These are phyloP conservation scores for Aspergillus versicolor DNA, from an alignment of 2,329 filamentous ascomycete species.

Conservation along the genomic window DNA sequence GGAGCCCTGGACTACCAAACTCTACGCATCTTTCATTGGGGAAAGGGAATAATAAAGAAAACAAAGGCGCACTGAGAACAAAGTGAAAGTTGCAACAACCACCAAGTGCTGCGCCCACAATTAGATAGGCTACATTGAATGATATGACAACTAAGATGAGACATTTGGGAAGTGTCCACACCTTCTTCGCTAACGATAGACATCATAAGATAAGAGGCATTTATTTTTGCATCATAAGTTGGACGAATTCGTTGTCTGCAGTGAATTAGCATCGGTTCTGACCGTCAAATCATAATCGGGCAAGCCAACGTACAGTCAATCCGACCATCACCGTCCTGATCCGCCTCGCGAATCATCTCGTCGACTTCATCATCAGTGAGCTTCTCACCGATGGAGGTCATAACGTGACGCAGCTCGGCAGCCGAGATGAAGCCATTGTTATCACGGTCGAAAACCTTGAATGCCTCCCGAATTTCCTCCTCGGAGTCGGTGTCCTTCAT, in stretches of 20 bases:
- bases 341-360: constrained; percentile 89
- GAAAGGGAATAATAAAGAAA: not conserved
- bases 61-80: constrained; percentile 9
- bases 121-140: constrained; percentile 30
- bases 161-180: constrained; percentile 22
- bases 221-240: constrained; percentile 96
- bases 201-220: constrained; percentile 26
- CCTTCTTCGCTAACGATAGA: constrained; percentile 32
- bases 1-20: not conserved
- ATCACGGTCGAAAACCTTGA: constrained; percentile 88
- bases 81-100: constrained; percentile 15
- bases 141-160: constrained; percentile 24
- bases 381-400: constrained; percentile 91
- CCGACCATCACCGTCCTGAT: constrained; percentile 84
- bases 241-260: constrained; percentile 85
- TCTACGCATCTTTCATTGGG: not conserved
- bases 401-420: constrained; percentile 83
- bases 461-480: constrained; percentile 85
- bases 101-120: constrained; percentile 21
- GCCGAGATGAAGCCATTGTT: constrained; percentile 92
- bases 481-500: constrained; percentile 94
- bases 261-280: not conserved
- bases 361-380: constrained; percentile 87
- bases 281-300: not conserved
- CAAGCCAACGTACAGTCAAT: constrained; percentile 71